Evolutionary conservation across 2,329 filamentous ascomycete species (phyloP).

Genomic region (Alternaria brassicicola): DNA sequence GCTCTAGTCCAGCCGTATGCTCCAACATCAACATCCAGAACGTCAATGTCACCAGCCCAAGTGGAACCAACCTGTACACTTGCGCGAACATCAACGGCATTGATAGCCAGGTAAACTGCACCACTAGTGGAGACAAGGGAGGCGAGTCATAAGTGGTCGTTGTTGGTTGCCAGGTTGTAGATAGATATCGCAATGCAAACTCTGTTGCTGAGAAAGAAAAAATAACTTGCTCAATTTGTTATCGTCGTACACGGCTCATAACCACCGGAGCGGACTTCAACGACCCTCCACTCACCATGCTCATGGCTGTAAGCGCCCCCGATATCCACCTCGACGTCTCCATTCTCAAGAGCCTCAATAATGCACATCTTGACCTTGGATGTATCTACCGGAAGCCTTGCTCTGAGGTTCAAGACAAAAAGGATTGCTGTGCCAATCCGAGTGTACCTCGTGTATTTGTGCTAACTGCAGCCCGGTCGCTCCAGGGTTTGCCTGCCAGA

Average conservation of each 20-base stretch:
- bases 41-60: conserved; percentile 56
- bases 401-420: background rate
- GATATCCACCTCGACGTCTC: no score
- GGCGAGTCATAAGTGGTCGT: conserved; percentile 15
- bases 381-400: background rate
- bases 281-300: no score
- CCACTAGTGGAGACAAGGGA: conserved; percentile 23
- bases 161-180: background rate
- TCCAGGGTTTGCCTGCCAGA: background rate
- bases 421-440: background rate
- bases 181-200: background rate
- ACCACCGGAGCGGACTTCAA: no score
- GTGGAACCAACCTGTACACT: conserved; percentile 51
- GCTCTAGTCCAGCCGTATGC: conserved; percentile 55
- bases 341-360: no score
- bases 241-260: background rate
- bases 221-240: background rate
- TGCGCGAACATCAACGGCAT: conserved; percentile 51
- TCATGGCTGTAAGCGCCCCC: no score
- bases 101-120: conserved; percentile 41
- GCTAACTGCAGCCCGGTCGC: background rate
- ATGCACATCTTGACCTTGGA: background rate
- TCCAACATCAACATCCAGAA: conserved; percentile 54
- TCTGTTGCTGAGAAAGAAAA: background rate
- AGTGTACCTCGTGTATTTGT: background rate